Evolutionary conservation across 108 stramenopile species (phyloP), one percentile per base, ranked within the genome.

Genomic region (Nitzschia sp.): DNA sequence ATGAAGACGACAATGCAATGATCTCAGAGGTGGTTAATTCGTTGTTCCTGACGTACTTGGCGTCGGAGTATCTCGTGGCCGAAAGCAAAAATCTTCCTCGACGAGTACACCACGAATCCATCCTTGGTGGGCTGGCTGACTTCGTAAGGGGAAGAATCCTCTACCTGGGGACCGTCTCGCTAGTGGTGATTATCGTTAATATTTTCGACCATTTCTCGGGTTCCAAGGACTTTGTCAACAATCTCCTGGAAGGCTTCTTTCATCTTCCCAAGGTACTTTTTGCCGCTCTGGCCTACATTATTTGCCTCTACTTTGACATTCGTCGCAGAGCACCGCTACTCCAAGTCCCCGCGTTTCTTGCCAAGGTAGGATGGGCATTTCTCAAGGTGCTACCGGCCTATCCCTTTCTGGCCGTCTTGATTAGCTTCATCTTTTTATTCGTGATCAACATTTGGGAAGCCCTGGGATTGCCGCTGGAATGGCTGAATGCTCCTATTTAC

Each of bases 351-450:
- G 34, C 68, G 42, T 85, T 88, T 68, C 49, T 83, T 58, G 68
- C 46, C 17, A 59, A 65, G 45, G 70, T 93, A 0, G 58, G 73
- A 18, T 47, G 63, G 60, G 84, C 87, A 13, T 87, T 89, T 35
- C 67, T 78, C 21, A 54, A 60, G 27, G 76, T 88, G 13, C 55
- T 87, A 27, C 93, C 93, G 0, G 72, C 83, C 17, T 94, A 94
- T 69, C 93, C 93, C 0, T 84, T 89, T 61, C 59, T 88, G 48
- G 93, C 93, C 4, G 88, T 94, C 6, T 26, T 89, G 65, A 91
- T 91, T 8, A 87, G 83, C 15, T 91, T 85, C 76, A 76, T 75
- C 0, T 94, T 91, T 64, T 74, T 94, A 17, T 79, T 91, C 49
- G 72, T 94, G 25, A 82, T 91, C 11, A 74, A 76, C 17, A 29